Evolutionary conservation across 1,139 yeast species (phyloP), one percentile per base, ranked within the genome.

Genomic region (Keqinozyma sinolaborantium): DNA sequence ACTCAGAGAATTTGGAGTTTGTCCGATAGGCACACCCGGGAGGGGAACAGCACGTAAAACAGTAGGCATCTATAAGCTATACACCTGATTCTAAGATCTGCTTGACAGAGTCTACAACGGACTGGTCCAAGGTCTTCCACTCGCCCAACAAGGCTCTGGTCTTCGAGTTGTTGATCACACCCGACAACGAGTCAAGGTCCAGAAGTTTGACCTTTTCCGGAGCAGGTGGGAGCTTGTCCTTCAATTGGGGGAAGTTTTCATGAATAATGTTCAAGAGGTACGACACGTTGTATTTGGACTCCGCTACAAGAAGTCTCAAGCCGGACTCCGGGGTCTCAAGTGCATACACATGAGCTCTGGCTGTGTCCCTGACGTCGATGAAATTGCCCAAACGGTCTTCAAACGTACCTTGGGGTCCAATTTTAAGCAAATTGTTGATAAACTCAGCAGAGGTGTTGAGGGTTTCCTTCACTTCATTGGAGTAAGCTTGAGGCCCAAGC

Each of bases 21-120:
- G n/a, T n/a, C n/a, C n/a, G n/a, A n/a, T n/a, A n/a, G n/a, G n/a
- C n/a, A n/a, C n/a, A n/a, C n/a, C n/a, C n/a, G n/a, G n/a, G n/a
- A n/a, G n/a, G n/a, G n/a, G n/a, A n/a, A n/a, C n/a, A n/a, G n/a
- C n/a, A n/a, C n/a, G n/a, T n/a, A n/a, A n/a, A n/a, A n/a, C n/a
- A n/a, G n/a, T n/a, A n/a, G n/a, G n/a, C n/a, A n/a, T n/a, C n/a
- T n/a, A n/a, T n/a, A n/a, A n/a, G n/a, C n/a, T n/a, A n/a, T n/a
- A n/a, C n/a, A n/a, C n/a, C n/a, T n/a, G n/a, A n/a, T n/a, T n/a
- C n/a, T 36, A 67, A 40, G 28, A 72, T 61, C 43, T 73, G 79
- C 16, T 44, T 35, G 16, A 70, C 64, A 1, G 77, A 54, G 45
- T 73, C 79, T 32, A 45, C 43, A n/a, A 71, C 56, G 5, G 69